Base-by-base conservation (phyloP, 352 stramenopile species). In the Phytopythium helicoides region DNA sequence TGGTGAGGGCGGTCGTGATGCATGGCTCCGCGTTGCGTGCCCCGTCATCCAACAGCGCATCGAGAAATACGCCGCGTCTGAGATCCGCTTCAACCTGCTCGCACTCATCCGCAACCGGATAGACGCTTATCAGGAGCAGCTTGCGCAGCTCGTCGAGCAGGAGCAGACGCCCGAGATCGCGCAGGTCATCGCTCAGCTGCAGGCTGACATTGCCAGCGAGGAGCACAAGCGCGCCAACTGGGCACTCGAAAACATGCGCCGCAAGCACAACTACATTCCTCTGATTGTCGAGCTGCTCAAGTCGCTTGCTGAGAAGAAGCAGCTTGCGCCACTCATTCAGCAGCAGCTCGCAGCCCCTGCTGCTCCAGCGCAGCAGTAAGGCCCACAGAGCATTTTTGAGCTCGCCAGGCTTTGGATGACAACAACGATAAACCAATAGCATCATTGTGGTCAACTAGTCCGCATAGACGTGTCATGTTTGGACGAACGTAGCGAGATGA, bases 41-140 rank as follows among this genome's bases (percentile, higher is more conserved):
- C 78, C 87, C 14, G 93, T 95, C 46, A 98, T 99, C 61, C 86
- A 98, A 76, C 71, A 86, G 54, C 76, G 95, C 48, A 98, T 99
- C 47, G 75, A 95, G 21, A 89, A 87, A 58, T 97, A 97, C 63
- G 73, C 75, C 26, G 48, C 75, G 4, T 85, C 76, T 22, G 92
- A 98, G 70, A 98, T 99, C 61, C 94, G 97, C 65, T 99, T 98
- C 71, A 99, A 98, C 72, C 70, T 98, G 33, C 89, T 99, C 66
- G 94, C 90, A 15, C 77, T 98, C 21, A 80, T 98, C 31, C 73
- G 89, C 54, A 94, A 94, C 53, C 68, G 78, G 41, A 81, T 88
- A 69, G 64, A 88, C 18, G 56, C 71, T 44, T 78, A 74, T 34
- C 56, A 77, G 52, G 58, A 77, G 47, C 61, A 82, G 38, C 63